Percentiles rank a stretch among this genome's conserved stretches.
These are phyloP conservation scores for Carallia pectinifolia DNA, from an alignment of 345 rosid genomes.

Conservation along the genomic window DNA sequence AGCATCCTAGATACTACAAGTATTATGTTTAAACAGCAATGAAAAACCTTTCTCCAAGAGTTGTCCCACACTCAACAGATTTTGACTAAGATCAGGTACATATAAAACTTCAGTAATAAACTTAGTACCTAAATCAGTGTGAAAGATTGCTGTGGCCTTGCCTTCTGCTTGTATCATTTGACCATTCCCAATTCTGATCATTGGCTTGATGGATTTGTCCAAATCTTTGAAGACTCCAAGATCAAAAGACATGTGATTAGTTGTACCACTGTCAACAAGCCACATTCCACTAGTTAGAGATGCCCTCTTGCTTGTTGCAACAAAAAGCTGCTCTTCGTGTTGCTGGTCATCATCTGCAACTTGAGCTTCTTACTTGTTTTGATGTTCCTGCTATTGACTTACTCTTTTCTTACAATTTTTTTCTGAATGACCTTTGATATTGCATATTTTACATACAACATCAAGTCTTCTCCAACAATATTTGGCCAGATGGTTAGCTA, in stretches of 20 bases:
- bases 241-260: slow-evolving; percentile 6
- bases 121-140: not conserved
- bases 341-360: not conserved
- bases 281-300: not conserved
- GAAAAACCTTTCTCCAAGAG: too few relatives aligned
- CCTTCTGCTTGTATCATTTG: not conserved
- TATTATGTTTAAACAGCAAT: not conserved
- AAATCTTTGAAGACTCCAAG: not conserved
- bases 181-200: not conserved
- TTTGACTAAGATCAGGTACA: slow-evolving; percentile 13
- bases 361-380: not conserved
- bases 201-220: too few relatives aligned
- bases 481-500: not conserved
- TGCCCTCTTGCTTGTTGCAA: not conserved
- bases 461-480: slow-evolving; percentile 13
- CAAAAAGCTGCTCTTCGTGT: not conserved
- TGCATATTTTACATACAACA: not conserved
- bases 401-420: not conserved
- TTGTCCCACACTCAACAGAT: not conserved
- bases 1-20: accelerated
- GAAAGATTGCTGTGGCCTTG: not conserved
- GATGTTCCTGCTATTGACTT: not conserved
- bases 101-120: slow-evolving; percentile 1
- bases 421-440: slow-evolving; percentile 2
- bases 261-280: slow-evolving; percentile 4